A percentile compares a stretch with the other conserved stretches of the same genome.
Evolutionary conservation across 805 yeast genomes (phyloP).

Genomic region (Monosporozyma yasuniensis): DNA sequence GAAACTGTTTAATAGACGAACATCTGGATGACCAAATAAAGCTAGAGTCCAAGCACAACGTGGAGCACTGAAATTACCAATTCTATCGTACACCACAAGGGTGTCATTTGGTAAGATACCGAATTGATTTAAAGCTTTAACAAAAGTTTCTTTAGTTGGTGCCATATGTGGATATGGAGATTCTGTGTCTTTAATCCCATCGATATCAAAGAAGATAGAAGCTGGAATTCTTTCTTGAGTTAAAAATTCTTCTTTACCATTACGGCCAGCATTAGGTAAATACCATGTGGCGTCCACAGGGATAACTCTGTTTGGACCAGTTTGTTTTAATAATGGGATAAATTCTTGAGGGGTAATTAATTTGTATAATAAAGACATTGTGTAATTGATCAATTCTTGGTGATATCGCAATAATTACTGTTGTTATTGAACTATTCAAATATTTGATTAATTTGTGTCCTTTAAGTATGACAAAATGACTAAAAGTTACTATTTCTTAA

Average conservation of each 20-base stretch:
- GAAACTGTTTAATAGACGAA: conserved; percentile 64
- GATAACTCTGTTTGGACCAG: conserved; percentile 28
- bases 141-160: conserved; percentile 53
- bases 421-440: no score
- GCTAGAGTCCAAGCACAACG: conserved; percentile 88
- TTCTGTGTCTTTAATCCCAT: conserved; percentile 47
- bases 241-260: conserved; percentile 50
- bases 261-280: conserved; percentile 63
- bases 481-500: conserved; percentile 9
- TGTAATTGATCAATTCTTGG: neutral
- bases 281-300: conserved; percentile 91
- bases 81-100: conserved; percentile 75
- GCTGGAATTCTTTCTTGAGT: conserved; percentile 49
- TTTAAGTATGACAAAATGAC: neutral
- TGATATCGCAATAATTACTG: no score
- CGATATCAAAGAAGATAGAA: conserved; percentile 73
- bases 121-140: conserved; percentile 40
- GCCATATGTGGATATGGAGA: conserved; percentile 87
- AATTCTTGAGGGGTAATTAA: conserved; percentile 24
- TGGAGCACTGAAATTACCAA: conserved; percentile 80
- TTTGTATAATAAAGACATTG: conserved; percentile 11
- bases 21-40: conserved; percentile 65
- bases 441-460: neutral
- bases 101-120: conserved; percentile 51
- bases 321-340: conserved; percentile 15